Base-by-base conservation (phyloP, 257 asterid species). In the Jasminum sambac region DNA sequence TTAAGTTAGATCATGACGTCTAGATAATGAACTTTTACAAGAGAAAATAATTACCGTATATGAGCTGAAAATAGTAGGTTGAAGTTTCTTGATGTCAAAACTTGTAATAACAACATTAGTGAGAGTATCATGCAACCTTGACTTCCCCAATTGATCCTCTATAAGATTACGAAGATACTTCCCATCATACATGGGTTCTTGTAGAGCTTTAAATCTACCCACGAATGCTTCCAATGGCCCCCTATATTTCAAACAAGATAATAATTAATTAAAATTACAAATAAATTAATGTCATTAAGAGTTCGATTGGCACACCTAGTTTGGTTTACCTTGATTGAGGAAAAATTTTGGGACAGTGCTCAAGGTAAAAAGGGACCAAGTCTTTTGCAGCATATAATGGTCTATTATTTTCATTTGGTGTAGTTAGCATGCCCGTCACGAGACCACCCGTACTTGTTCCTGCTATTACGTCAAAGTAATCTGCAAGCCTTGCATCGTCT, bases 371-470 rank as follows among this genome's bases (percentile, higher is more conserved):
- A 5, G 89, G 85, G 39, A 72, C 72, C 0, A 86, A 76, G n/a
- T 86, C 84, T 48, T 86, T 84, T 8, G 92, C 89, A 9, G 89
- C 84, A 67, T 76, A 82, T 7, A 82, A 58, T 30, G 92, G 92
- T 5, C 84, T 73, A 60, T 75, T 72, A 17, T 84, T 60, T 7
- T 75, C 64, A 73, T 80, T 74, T 9, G 92, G 89, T 1, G 89
- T 83, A 12, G 89, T 58, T 40, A 86, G 57, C 89, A 86, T 78
- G 4, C 88, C 74, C 0, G 89, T 67, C 19, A 86, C 81, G 6
- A 84, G 89, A 2, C 89, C 92, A 5, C 92, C 88, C 0, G 89
- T 86, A n/a, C 91, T 84, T 10, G 89, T 83, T 67, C 91, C 91
- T 26, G 86, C 87, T 6, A 84, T 80, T 40, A 84, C 63, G 39